These are phyloP conservation scores for Trichoderma polysporum DNA, from an alignment of 2,329 filamentous ascomycete species.

Conservation along the genomic window DNA sequence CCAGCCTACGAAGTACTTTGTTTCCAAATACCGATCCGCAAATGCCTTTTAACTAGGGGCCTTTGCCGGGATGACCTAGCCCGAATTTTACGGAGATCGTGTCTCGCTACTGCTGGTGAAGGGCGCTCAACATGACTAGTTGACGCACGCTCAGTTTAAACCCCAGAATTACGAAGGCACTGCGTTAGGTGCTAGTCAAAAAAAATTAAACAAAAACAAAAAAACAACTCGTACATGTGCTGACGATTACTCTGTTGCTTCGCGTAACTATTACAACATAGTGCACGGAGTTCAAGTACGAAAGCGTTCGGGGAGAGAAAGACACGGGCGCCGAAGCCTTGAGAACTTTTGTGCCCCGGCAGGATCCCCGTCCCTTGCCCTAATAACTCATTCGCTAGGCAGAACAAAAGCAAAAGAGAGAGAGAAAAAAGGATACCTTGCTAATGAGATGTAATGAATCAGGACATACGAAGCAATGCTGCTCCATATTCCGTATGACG, in stretches of 20 bases:
- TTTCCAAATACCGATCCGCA: no score
- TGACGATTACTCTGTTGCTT: neutral
- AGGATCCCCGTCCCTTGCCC: neutral
- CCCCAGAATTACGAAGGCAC: neutral
- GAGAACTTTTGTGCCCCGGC: constrained; percentile 1
- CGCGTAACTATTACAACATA: neutral
- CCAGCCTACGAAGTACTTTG: neutral
- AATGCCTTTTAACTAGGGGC: neutral
- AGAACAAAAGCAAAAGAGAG: neutral
- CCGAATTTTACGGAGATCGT: no score
- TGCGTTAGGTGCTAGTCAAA: neutral
- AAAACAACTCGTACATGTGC: neutral
- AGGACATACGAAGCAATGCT: no score
- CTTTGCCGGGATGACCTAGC: neutral
- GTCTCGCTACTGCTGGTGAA: no score
- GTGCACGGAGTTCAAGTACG: neutral
- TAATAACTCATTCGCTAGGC: neutral
- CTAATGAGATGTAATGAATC: no score
- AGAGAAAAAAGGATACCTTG: neutral
- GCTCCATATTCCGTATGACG: neutral
- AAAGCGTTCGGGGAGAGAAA: neutral
- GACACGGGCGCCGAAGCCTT: neutral
- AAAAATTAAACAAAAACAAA: neutral
- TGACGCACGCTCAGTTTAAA: no score
- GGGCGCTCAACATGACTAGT: neutral